phyloP scores from a whole-genome alignment of 2,329 filamentous ascomycete species.

The Ceratocystis papillata region DNA sequence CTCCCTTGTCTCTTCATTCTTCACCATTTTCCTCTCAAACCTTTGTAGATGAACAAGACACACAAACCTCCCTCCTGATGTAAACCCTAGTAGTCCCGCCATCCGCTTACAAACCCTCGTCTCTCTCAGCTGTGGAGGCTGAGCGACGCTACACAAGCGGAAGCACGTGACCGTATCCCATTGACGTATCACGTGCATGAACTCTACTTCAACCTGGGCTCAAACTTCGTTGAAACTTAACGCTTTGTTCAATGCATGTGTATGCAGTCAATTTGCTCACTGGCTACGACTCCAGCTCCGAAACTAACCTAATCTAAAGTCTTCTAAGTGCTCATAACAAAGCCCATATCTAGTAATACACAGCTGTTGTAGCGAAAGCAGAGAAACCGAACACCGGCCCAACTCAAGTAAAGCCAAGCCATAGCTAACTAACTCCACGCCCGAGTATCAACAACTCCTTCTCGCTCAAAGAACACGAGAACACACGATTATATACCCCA shows the following conservation, averaged over 20 bases:
- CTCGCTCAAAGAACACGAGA: no score
- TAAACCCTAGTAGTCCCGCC: neutral
- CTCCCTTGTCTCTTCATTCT: no score
- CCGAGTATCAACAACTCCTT: no score
- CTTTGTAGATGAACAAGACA: no score
- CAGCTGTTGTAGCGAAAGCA: neutral
- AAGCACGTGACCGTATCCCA: neutral
- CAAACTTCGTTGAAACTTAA: neutral
- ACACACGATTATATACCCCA: no score
- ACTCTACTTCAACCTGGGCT: constrained; percentile 4
- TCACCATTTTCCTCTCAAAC: no score
- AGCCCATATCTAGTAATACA: neutral
- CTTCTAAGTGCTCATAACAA: neutral
- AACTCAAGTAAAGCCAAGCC: neutral
- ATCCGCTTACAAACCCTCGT: neutral
- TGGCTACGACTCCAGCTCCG: neutral
- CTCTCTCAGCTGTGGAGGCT: neutral
- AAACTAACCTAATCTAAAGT: no score
- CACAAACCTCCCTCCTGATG: neutral
- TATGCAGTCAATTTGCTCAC: neutral
- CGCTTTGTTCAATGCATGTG: neutral
- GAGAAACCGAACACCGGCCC: neutral
- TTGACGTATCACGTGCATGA: constrained; percentile 8
- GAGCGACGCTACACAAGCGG: neutral
- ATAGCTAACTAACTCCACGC: no score